These are phyloP conservation scores for Starmerella ratchasimensis DNA, from an alignment of 805 yeast species.

Conservation along the genomic window DNA sequence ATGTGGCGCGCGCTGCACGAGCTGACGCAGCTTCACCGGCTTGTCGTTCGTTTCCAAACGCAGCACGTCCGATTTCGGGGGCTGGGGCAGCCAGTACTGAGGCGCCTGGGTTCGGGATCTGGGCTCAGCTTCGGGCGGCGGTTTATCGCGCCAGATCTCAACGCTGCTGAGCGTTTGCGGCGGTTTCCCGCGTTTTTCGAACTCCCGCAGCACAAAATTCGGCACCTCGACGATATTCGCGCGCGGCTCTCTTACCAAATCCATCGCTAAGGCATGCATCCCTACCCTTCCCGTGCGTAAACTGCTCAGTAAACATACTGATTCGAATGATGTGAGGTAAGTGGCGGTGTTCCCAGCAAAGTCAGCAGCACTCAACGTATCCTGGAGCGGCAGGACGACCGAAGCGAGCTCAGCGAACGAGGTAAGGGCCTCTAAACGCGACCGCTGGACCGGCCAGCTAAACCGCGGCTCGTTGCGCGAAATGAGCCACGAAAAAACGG, in stretches of 20 bases:
- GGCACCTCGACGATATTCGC: constrained; percentile 36
- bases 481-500: constrained; percentile 17
- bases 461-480: constrained; percentile 3
- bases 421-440: constrained; percentile 13
- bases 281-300: constrained; percentile 25
- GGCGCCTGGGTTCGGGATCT: background rate
- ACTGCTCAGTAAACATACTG: constrained; percentile 31
- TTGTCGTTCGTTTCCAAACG: constrained; percentile 10
- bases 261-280: constrained; percentile 34
- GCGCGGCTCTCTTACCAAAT: constrained; percentile 31
- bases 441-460: constrained; percentile 2
- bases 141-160: background rate
- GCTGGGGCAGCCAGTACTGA: constrained; percentile 9
- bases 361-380: constrained; percentile 1
- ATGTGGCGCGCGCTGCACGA: constrained; percentile 13
- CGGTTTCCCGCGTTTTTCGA: background rate
- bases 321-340: constrained; percentile 30
- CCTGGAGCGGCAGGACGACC: constrained; percentile 18
- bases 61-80: background rate
- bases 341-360: constrained; percentile 3
- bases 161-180: constrained; percentile 2
- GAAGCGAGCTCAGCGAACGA: constrained; percentile 14
- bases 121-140: background rate
- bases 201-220: background rate
- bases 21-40: constrained; percentile 15